Conservation (phyloP, 2,329 filamentous ascomycete genomes). For the Amphichorda felina region DNA sequence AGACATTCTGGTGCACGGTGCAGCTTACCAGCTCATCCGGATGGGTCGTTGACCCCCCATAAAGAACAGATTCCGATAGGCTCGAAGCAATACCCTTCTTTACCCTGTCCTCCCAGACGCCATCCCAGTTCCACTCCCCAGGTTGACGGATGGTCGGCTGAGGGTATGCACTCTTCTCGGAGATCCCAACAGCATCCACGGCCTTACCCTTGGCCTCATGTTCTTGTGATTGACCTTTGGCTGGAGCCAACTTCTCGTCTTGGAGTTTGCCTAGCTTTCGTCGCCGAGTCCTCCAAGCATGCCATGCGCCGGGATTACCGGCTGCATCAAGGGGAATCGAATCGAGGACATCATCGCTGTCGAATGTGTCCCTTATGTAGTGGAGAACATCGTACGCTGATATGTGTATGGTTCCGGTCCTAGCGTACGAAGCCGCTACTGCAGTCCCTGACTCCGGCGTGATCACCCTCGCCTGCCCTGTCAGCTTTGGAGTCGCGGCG, state of each 20-base stretch:
- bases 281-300: constrained; percentile 76
- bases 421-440: neutral
- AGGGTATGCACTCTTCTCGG: neutral
- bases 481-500: constrained; percentile 11
- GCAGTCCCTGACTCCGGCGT: constrained; percentile 14
- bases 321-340: constrained; percentile 68
- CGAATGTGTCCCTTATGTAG: constrained; percentile 76
- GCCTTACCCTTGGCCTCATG: neutral
- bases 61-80: constrained; percentile 68
- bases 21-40: constrained; percentile 66
- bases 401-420: constrained; percentile 14
- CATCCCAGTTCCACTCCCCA: constrained; percentile 95
- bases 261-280: constrained; percentile 15
- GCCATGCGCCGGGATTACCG: constrained; percentile 85
- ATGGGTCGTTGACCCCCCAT: constrained; percentile 46
- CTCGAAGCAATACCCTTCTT: constrained; percentile 67
- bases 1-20: too few species aligned
- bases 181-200: constrained; percentile 4
- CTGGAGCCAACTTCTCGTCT: neutral
- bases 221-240: neutral
- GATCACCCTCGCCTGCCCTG: constrained; percentile 9
- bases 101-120: constrained; percentile 88
- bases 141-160: constrained; percentile 26
- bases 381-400: constrained; percentile 59
- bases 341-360: constrained; percentile 66